Conservation (phyloP, 2,329 filamentous ascomycete genomes). For the Hypoxylon sp. region DNA sequence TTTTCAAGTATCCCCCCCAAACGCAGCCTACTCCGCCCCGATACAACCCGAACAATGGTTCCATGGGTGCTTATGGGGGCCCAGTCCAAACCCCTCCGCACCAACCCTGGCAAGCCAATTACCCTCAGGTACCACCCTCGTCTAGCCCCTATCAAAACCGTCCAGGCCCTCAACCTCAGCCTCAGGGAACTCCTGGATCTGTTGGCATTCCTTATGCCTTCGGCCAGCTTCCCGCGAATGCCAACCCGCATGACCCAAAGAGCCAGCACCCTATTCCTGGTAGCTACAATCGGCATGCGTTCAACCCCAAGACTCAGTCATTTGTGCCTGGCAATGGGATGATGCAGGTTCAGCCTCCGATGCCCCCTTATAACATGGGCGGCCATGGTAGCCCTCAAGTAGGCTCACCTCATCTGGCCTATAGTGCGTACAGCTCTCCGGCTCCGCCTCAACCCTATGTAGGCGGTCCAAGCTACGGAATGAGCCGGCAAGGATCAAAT, state of each 20-base stretch:
- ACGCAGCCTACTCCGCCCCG: slow-evolving; percentile 54
- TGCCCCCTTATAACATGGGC: slow-evolving; percentile 64
- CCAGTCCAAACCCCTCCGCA: slow-evolving; percentile 55
- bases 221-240: slow-evolving; percentile 81
- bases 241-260: slow-evolving; percentile 79
- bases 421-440: slow-evolving; percentile 64
- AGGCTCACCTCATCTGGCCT: slow-evolving; percentile 66
- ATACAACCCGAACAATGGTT: slow-evolving; percentile 57
- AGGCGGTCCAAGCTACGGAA: slow-evolving; percentile 63
- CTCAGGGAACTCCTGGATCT: slow-evolving; percentile 45
- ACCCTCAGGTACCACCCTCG: slow-evolving; percentile 46
- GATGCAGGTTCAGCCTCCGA: slow-evolving; percentile 64
- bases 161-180: slow-evolving; percentile 47
- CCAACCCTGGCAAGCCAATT: slow-evolving; percentile 56
- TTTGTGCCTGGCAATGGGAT: slow-evolving; percentile 80
- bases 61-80: slow-evolving; percentile 56
- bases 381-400: slow-evolving; percentile 69
- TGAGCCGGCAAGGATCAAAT: slow-evolving; percentile 71
- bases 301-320: slow-evolving; percentile 94
- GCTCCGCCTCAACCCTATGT: slow-evolving; percentile 64
- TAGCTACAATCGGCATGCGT: slow-evolving; percentile 85
- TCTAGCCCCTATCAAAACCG: slow-evolving; percentile 49
- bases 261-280: slow-evolving; percentile 87
- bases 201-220: slow-evolving; percentile 77
- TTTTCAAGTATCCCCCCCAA: slow-evolving; percentile 56